Evolutionary conservation across 2,329 filamentous ascomycete genomes (phyloP).

Genomic region (Fusarium sp.): DNA sequence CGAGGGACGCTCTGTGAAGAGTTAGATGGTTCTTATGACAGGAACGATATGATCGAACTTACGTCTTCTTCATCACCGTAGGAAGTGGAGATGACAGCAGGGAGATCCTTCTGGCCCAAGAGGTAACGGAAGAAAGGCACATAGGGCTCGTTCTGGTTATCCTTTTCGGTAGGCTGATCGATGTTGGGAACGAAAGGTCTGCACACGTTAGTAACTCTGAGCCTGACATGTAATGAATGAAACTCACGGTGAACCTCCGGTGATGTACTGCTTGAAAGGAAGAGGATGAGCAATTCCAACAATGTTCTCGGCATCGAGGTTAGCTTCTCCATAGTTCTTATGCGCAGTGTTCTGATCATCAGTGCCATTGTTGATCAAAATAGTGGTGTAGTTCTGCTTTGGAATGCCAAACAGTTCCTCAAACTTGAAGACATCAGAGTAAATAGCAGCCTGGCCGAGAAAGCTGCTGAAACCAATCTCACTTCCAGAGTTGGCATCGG

Average conservation of each 20-base stretch:
- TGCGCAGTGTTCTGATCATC: constrained; percentile 24
- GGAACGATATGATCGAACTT: accelerated
- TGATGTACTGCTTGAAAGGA: constrained; percentile 31
- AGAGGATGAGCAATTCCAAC: constrained; percentile 31
- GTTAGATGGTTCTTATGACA: neutral
- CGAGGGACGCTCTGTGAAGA: constrained; percentile 1
- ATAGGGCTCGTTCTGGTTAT: constrained; percentile 26
- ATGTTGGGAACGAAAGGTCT: constrained; percentile 27
- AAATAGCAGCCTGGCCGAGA: constrained; percentile 20
- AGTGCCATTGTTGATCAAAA: constrained; percentile 22
- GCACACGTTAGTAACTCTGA: neutral
- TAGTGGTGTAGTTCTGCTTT: constrained; percentile 18
- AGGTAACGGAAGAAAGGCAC: constrained; percentile 22
- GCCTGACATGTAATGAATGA: accelerated
- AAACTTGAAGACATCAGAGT: constrained; percentile 19
- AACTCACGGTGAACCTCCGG: constrained; percentile 19
- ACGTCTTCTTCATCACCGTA: constrained; percentile 27
- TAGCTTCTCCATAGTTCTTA: neutral
- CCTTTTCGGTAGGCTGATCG: constrained; percentile 16
- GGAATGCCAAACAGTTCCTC: constrained; percentile 28
- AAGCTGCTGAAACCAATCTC: constrained; percentile 29
- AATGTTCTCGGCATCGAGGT: constrained; percentile 29
- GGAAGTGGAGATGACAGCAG: constrained; percentile 13
- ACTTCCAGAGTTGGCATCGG: constrained; percentile 19
- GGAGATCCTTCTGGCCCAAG: constrained; percentile 6